phyloP scores from a whole-genome alignment of 164 flowering plant species.

The Piper betle region DNA sequence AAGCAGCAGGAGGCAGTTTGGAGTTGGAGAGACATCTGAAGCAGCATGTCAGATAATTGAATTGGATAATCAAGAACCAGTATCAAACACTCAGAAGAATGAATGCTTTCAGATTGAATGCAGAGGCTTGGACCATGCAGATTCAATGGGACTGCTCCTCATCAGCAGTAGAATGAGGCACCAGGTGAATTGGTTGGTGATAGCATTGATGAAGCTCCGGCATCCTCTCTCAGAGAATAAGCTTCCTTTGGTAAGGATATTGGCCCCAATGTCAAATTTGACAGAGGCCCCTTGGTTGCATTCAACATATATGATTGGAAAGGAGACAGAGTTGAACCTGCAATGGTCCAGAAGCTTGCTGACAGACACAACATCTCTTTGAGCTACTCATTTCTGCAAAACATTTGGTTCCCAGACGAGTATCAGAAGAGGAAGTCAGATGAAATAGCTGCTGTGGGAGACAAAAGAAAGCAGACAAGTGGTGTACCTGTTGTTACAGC shows the following conservation, averaged over 20 bases:
- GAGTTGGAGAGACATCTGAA: no score
- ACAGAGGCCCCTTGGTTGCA: slow-evolving; percentile 71
- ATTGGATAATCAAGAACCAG: no score
- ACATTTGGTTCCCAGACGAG: slow-evolving; percentile 66
- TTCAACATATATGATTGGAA: slow-evolving; percentile 91
- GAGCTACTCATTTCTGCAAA: slow-evolving; percentile 49
- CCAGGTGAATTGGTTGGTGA: no score
- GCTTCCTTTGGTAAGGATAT: slow-evolving; percentile 41
- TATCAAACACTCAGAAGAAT: no score
- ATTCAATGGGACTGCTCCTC: no score
- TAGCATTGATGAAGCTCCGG: no score
- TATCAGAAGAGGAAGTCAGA: slow-evolving; percentile 28
- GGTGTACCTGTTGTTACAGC: slow-evolving; percentile 64
- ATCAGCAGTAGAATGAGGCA: no score
- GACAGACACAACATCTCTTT: slow-evolving; percentile 75
- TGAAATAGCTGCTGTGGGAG: slow-evolving; percentile 11
- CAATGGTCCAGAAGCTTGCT: slow-evolving; percentile 82
- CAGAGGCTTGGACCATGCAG: no score
- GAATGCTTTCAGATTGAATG: no score
- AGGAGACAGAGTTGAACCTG: slow-evolving; percentile 75
- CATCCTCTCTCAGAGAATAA: slow-evolving; percentile 4
- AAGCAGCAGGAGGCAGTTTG: neutral
- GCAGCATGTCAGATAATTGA: neutral
- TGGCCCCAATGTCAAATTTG: slow-evolving; percentile 80
- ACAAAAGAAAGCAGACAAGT: slow-evolving; percentile 22